phyloP scores from a whole-genome alignment of 371 early-diverging fungal genomes.

The Apophysomyces ossiformis region DNA sequence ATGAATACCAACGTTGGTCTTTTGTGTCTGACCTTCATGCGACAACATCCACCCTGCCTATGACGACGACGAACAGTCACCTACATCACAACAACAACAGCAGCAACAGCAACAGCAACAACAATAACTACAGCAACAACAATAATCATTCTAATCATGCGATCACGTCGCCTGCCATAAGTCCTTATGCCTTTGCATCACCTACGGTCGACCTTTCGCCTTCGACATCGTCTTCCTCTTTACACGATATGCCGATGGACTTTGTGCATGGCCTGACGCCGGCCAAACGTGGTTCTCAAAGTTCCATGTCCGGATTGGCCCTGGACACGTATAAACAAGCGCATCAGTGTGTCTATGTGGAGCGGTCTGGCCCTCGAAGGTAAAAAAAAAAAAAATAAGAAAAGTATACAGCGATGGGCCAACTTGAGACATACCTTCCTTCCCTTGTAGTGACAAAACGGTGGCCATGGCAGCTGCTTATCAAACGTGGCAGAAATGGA shows the following conservation, averaged over 20 bases:
- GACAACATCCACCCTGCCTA: too few species aligned
- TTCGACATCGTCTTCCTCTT: conserved; percentile 25
- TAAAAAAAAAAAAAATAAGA: conserved; percentile 14
- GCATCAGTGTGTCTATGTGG: conserved; percentile 36
- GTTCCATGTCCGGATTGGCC: conserved; percentile 29
- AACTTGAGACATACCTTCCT: background rate
- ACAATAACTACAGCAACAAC: too few species aligned
- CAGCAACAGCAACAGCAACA: too few species aligned
- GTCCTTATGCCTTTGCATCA: conserved; percentile 2
- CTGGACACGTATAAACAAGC: conserved; percentile 44
- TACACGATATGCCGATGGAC: conserved; percentile 21
- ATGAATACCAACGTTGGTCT: conserved; percentile 51
- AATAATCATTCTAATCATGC: background rate
- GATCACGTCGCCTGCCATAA: background rate
- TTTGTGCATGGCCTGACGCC: conserved; percentile 43
- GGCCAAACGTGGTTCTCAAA: conserved; percentile 52
- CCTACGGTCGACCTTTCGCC: conserved; percentile 26
- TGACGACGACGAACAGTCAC: too few species aligned
- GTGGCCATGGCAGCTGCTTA: conserved; percentile 58
- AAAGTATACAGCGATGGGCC: background rate
- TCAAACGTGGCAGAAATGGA: conserved; percentile 50
- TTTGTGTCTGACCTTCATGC: conserved; percentile 20
- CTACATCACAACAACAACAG: too few species aligned
- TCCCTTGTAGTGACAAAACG: conserved; percentile 43
- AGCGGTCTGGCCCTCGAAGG: conserved; percentile 32